Percentiles rank a stretch among this genome's conserved stretches.
These are phyloP conservation scores for Citrus glauca DNA, from an alignment of 345 rosid genomes.

Conservation along the genomic window DNA sequence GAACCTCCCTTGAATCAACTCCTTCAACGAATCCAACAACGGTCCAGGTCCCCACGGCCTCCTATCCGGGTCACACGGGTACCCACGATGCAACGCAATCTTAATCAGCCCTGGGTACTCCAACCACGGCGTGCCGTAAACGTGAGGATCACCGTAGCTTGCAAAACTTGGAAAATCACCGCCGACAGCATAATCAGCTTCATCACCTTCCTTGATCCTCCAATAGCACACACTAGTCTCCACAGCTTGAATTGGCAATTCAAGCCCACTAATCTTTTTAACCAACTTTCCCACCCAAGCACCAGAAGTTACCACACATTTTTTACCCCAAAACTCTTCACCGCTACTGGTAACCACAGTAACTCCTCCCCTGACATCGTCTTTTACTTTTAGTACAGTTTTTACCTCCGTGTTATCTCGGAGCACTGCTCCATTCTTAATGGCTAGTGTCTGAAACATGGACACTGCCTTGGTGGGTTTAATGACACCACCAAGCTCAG, in stretches of 20 bases:
- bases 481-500: constrained; percentile 69
- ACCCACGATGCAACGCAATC: constrained; percentile 56
- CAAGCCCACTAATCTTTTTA: constrained; percentile 40
- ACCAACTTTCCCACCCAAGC: constrained; percentile 75
- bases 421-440: constrained; percentile 48
- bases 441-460: constrained; percentile 76
- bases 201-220: constrained; percentile 73
- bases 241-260: constrained; percentile 55
- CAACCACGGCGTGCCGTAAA: constrained; percentile 78
- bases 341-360: constrained; percentile 34
- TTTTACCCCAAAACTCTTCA: constrained; percentile 47
- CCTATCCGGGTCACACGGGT: constrained; percentile 69
- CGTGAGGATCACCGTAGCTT: constrained; percentile 49
- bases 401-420: constrained; percentile 60
- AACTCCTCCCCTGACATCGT: constrained; percentile 41
- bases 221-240: constrained; percentile 70
- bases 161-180: constrained; percentile 74
- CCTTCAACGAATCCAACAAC: constrained; percentile 34
- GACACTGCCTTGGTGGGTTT: constrained; percentile 93
- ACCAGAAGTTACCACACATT: constrained; percentile 74
- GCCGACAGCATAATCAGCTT: constrained; percentile 36
- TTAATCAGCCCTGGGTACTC: constrained; percentile 87
- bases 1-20: constrained; percentile 61
- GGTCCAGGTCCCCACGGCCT: constrained; percentile 74
- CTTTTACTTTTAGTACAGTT: constrained; percentile 34